Evolutionary conservation across 306 rosid genomes (phyloP), one percentile per base, ranked within the genome.

Genomic region (Spatholobus suberectus): DNA sequence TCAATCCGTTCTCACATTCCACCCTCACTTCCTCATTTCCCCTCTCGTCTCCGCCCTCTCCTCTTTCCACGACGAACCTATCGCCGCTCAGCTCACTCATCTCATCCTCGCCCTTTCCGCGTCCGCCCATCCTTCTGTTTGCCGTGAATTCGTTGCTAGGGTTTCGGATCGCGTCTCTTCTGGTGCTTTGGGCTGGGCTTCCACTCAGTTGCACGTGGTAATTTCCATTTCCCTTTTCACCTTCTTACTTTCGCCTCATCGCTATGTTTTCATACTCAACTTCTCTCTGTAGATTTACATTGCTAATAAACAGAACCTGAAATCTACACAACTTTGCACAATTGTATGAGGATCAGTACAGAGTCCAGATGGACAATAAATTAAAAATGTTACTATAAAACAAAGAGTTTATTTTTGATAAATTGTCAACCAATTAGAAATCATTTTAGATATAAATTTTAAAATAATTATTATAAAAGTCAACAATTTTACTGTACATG

Each of bases 11-110:
- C 84, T 90, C 86, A 75, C 92, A n/a, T 85, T 89, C 82, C 97
- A 95, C 75, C 83, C 97, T 57, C 97, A 86, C 85, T 83, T 91
- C 86, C 89, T 95, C 77, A 82, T 89, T 79, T 88, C 97, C 4
- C 93, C 97, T 77, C 90, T 95, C 84, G 75, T 90, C 66, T 27
- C 76, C 27, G 90, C 97, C 17, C 97, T 93, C 51, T 88, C 89
- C 75, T 86, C 90, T 21, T 93, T 88, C 85, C 92, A 93, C 77
- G 98, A 95, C 43, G 83, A 85, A 10, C 81, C 93, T 3, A 83
- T 95, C 40, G 98, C 94, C 4, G 76, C 75, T 23, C 97, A 93
- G 51, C 46, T 91, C 68, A 68, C 86, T 1, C 85, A 86, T 43
- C 92, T 95, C 82, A 61, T 95, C 70, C 21, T 87, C 9, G 41